phyloP scores from a whole-genome alignment of 768 basidiomycete genomes.

The Suillus subluteus region DNA sequence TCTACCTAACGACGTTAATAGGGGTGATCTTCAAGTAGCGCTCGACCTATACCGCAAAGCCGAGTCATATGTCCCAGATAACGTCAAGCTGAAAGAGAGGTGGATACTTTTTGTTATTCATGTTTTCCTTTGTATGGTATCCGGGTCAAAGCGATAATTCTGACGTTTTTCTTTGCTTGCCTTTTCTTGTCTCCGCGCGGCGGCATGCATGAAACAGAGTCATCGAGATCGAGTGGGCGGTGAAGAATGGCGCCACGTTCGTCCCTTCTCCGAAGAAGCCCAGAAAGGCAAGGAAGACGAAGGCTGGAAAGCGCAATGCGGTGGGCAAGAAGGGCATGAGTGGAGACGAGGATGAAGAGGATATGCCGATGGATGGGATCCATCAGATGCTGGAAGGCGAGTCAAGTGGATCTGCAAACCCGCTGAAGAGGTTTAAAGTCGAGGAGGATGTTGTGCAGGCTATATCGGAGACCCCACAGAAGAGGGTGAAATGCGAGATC shows the following conservation, averaged over 20 bases:
- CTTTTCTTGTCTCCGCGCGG: conserved; percentile 7
- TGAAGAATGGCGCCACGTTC: conserved; percentile 63
- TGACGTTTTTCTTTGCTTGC: conserved; percentile 44
- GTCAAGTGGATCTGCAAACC: conserved; percentile 8
- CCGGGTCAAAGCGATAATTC: conserved; percentile 41
- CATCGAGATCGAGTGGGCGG: conserved; percentile 81
- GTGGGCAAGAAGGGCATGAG: conserved; percentile 17
- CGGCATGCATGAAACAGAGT: conserved; percentile 50
- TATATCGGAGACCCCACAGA: conserved; percentile 28
- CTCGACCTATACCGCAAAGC: conserved; percentile 84
- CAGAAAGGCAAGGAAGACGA: conserved; percentile 40
- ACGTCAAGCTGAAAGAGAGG: conserved; percentile 86
- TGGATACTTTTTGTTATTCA: conserved; percentile 74
- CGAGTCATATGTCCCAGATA: conserved; percentile 83
- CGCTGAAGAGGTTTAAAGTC: conserved; percentile 18
- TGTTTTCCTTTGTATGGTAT: conserved; percentile 63
- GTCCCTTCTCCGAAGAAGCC: conserved; percentile 56
- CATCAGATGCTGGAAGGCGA: conserved; percentile 11
- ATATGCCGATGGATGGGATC: conserved; percentile 8
- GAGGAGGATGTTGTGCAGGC: conserved; percentile 35
- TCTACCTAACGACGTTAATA: conserved; percentile 27
- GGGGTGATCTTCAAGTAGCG: conserved; percentile 81
- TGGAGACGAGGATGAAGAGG: conserved; percentile 9
- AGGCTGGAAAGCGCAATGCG: conserved; percentile 19
- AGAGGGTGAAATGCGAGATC: conserved; percentile 28